Evolutionary conservation across 2,329 filamentous ascomycete species (phyloP), one percentile per base, ranked within the genome.

Genomic region (Nothophoma quercina): DNA sequence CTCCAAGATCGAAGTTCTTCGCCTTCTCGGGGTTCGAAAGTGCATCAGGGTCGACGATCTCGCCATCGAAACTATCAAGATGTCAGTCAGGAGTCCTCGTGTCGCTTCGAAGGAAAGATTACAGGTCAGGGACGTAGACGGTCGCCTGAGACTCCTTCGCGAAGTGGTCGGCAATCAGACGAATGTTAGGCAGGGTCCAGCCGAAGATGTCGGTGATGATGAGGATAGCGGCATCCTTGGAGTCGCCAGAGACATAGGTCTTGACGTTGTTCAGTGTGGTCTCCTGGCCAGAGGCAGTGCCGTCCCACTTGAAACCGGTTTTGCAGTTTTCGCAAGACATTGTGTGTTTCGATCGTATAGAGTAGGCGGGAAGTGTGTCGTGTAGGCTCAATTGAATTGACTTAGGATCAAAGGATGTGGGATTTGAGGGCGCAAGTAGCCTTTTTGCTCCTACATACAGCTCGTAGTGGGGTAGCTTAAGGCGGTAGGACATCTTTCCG

Each of bases 81-180:
- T 30, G 44, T 7, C 6, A 51, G 41, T 22, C 2, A 18, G 25
- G 12, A n/a, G n/a, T 10, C 5, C 10, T 35, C 10, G 7, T 10
- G 21, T 25, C 8, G 25, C 9, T 18, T 12, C 13, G 5, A 8
- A 9, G 13, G 36, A 19, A 16, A 18, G 22, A 66, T 59, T 56
- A 73, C 71, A 81, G 64, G 58, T 81, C 78, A 1, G 78, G 74
- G 25, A 81, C 63, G 60, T 79, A 80, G 57, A 71, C 71, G 41
- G 76, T 78, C 59, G 77, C 80, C 61, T 78, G 75, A 10, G 71
- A 71, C 54, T 73, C 70, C 28, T 75, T 72, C 23, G 79, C 79
- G 60, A 80, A 81, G 41, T 76, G 66, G 63, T 81, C 79, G 10
- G 79, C 79, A 12, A 81, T 67, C 4, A 81, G 59, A 25, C 79